phyloP scores from a whole-genome alignment of 371 early-diverging fungal genomes.

The Mucor velutinosus region DNA sequence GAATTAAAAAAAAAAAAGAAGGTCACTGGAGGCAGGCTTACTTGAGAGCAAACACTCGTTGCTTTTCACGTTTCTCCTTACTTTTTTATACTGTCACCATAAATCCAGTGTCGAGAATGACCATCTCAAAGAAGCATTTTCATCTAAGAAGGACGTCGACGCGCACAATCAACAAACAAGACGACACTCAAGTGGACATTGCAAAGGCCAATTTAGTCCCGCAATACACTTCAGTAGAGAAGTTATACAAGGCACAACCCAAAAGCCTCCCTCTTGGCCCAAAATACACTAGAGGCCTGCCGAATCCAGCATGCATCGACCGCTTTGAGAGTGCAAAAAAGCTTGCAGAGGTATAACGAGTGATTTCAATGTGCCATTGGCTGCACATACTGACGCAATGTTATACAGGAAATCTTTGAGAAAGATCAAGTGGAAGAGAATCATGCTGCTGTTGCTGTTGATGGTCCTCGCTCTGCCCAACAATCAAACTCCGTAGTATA shows the following conservation, averaged over 20 bases:
- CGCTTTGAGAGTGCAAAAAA: conserved; percentile 15
- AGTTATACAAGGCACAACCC: not conserved
- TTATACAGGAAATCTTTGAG: not conserved
- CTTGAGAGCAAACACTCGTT: not conserved
- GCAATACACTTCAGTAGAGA: conserved; percentile 10
- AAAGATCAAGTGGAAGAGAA: not conserved
- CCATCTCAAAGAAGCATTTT: conserved; percentile 13
- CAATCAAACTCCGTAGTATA: conserved; percentile 16
- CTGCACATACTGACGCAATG: not conserved
- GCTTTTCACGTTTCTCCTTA: not conserved
- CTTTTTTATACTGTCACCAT: not conserved
- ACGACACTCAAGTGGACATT: conserved; percentile 5
- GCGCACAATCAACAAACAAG: conserved; percentile 5
- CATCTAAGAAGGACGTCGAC: conserved; percentile 9
- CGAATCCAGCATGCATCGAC: conserved; percentile 5
- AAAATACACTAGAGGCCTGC: conserved; percentile 17
- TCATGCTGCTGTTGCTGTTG: not conserved
- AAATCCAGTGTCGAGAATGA: not conserved
- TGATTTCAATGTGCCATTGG: not conserved
- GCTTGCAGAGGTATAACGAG: conserved; percentile 2
- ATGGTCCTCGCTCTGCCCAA: not conserved
- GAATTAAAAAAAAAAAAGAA: not conserved
- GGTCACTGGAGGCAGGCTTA: not conserved
- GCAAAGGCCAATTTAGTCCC: conserved; percentile 5
- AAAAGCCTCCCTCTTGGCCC: not conserved